Conservation (phyloP, 768 basidiomycete genomes). For the Daedalea quercina region DNA sequence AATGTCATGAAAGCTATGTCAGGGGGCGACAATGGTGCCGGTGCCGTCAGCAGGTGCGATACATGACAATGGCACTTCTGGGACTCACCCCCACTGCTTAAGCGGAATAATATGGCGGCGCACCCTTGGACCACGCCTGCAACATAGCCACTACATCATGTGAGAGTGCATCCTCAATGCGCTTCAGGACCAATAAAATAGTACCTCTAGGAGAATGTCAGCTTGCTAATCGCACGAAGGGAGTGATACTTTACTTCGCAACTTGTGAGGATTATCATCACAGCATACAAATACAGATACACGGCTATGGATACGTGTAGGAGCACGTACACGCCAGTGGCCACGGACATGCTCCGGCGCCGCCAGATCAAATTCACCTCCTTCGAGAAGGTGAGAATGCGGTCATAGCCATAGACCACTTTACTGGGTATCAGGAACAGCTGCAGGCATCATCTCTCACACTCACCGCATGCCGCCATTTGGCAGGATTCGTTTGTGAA, state of each 20-base stretch:
- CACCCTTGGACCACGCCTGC: background rate
- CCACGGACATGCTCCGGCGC: background rate
- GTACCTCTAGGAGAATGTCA: background rate
- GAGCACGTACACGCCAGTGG: background rate
- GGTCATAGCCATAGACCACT: background rate
- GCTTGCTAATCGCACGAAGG: too few species aligned
- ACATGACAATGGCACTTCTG: too few species aligned
- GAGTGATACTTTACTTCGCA: too few species aligned
- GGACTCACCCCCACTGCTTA: too few species aligned
- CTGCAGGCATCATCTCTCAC: background rate
- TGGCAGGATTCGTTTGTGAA: too few species aligned
- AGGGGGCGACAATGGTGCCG: too few species aligned
- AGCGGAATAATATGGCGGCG: too few species aligned
- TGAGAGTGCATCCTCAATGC: background rate
- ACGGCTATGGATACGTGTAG: background rate
- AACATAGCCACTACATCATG: background rate
- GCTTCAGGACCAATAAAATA: background rate
- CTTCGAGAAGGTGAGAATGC: background rate
- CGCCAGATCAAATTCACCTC: background rate
- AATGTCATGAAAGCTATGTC: too few species aligned
- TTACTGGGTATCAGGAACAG: background rate
- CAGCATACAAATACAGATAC: background rate
- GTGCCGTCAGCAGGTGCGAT: too few species aligned
- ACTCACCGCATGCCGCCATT: too few species aligned
- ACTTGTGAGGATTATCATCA: background rate